phyloP scores from a whole-genome alignment of 2,329 filamentous ascomycete species.

The Penicillium hordei region DNA sequence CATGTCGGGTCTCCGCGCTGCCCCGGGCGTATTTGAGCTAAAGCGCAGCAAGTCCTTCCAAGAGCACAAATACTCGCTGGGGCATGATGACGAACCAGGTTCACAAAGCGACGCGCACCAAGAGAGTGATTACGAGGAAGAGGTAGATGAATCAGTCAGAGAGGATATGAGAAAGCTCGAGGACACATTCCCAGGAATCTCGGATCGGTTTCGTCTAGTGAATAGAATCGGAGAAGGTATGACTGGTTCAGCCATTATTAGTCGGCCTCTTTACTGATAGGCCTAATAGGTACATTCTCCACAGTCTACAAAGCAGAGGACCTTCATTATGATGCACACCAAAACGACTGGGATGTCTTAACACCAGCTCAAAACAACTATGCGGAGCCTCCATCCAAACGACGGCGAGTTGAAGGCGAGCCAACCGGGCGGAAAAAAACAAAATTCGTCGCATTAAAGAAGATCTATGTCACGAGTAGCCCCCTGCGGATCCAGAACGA shows the following conservation, averaged over 20 bases:
- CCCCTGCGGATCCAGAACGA: slow-evolving; percentile 93
- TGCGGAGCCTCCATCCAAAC: slow-evolving; percentile 66
- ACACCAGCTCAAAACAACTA: slow-evolving; percentile 64
- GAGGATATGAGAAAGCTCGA: slow-evolving; percentile 88
- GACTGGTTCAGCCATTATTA: slow-evolving; percentile 6
- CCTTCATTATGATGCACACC: slow-evolving; percentile 75
- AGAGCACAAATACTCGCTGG: slow-evolving; percentile 20
- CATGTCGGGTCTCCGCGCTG: slow-evolving; percentile 31
- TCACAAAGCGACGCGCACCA: slow-evolving; percentile 19
- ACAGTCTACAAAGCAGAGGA: slow-evolving; percentile 99
- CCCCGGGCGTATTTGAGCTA: slow-evolving; percentile 27
- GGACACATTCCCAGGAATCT: slow-evolving; percentile 78
- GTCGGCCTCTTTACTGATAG: neutral
- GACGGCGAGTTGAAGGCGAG: slow-evolving; percentile 46
- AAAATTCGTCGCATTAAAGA: slow-evolving; percentile 94
- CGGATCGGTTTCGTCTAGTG: slow-evolving; percentile 80
- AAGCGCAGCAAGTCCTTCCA: slow-evolving; percentile 22
- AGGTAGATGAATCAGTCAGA: slow-evolving; percentile 57
- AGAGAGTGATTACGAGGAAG: slow-evolving; percentile 35
- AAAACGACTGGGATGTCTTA: slow-evolving; percentile 82
- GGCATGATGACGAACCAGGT: slow-evolving; percentile 13
- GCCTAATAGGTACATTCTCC: slow-evolving; percentile 78
- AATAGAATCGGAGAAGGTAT: slow-evolving; percentile 95
- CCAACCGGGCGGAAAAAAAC: slow-evolving; percentile 51
- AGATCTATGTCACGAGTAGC: slow-evolving; percentile 98